These are phyloP conservation scores for Curvularia hawaiiensis DNA, from an alignment of 2,329 filamentous ascomycete genomes.

Conservation along the genomic window DNA sequence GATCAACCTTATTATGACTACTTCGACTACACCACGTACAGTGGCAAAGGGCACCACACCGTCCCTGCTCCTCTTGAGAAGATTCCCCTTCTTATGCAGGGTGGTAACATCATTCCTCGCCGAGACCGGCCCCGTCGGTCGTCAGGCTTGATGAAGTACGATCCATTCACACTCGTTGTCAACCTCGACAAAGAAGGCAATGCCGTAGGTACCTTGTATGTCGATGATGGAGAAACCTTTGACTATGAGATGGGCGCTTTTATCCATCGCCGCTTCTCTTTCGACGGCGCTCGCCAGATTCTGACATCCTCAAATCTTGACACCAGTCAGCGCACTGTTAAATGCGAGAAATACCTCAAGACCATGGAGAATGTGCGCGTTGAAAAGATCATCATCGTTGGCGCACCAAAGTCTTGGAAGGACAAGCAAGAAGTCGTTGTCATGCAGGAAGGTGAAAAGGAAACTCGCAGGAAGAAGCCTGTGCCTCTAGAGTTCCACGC, in stretches of 20 bases:
- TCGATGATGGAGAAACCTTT: constrained; percentile 93
- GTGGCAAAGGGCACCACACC: constrained; percentile 72
- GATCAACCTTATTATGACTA: constrained; percentile 94
- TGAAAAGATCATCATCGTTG: constrained; percentile 84
- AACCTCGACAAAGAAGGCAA: constrained; percentile 70
- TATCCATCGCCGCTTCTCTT: constrained; percentile 81
- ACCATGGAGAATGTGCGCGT: constrained; percentile 77
- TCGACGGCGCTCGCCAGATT: constrained; percentile 59
- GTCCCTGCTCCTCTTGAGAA: constrained; percentile 81
- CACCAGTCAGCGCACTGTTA: constrained; percentile 59
- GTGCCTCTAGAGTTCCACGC: constrained; percentile 65
- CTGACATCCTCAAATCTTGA: constrained; percentile 67
- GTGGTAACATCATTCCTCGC: constrained; percentile 88
- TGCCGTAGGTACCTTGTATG: constrained; percentile 82
- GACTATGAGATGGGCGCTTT: constrained; percentile 85
- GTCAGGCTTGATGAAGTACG: constrained; percentile 86
- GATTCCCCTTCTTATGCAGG: constrained; percentile 89
- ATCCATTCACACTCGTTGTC: constrained; percentile 92
- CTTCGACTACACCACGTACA: constrained; percentile 81
- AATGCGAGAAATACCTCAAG: constrained; percentile 77
- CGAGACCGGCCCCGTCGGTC: constrained; percentile 87
- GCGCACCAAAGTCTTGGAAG: constrained; percentile 75
- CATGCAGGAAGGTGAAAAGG: constrained; percentile 62
- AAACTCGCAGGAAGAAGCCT: constrained; percentile 51
- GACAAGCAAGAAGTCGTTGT: constrained; percentile 66